These are phyloP conservation scores for Fusarium sp. DNA, from an alignment of 2,329 filamentous ascomycete genomes.

Conservation along the genomic window DNA sequence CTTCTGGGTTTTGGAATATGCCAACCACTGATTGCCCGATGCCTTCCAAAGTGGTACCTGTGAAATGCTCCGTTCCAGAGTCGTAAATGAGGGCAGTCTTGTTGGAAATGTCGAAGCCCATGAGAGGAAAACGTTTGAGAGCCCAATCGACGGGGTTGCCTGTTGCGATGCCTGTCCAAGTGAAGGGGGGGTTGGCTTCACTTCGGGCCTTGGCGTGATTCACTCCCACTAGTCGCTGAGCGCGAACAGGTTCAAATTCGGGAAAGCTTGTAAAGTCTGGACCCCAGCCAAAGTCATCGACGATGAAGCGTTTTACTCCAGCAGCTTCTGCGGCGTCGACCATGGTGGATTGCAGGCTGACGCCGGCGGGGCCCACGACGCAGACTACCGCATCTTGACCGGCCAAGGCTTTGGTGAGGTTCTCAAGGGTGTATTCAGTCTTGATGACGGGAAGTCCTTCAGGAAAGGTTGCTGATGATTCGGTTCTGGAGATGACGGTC, in stretches of 20 bases:
- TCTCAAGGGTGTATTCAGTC: conserved; percentile 1
- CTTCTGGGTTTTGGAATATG: conserved; percentile 15
- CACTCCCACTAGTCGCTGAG: conserved; percentile 10
- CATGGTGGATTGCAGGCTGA: conserved; percentile 23
- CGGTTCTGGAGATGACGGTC: conserved; percentile 27
- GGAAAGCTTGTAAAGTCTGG: conserved; percentile 24
- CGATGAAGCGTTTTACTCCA: conserved; percentile 27
- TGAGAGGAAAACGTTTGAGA: conserved; percentile 22
- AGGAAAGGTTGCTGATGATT: conserved; percentile 28
- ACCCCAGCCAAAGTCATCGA: conserved; percentile 30
- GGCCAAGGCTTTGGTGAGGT: not conserved
- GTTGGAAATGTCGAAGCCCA: conserved; percentile 24
- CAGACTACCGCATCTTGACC: conserved; percentile 26
- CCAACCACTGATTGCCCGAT: conserved; percentile 33
- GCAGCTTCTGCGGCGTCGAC: conserved; percentile 28
- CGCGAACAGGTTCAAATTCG: conserved; percentile 24
- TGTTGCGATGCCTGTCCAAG: conserved; percentile 23
- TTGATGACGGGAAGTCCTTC: not conserved
- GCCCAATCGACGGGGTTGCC: conserved; percentile 35
- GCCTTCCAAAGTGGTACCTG: conserved; percentile 17
- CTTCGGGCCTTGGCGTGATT: conserved; percentile 15
- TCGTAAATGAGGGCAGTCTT: conserved; percentile 19
- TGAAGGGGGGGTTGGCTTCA: conserved; percentile 10
- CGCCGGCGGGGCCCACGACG: conserved; percentile 22
- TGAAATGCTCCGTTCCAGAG: conserved; percentile 19